Conservation (phyloP, 1,284 basidiomycete species). For the Ustilago tritici region DNA sequence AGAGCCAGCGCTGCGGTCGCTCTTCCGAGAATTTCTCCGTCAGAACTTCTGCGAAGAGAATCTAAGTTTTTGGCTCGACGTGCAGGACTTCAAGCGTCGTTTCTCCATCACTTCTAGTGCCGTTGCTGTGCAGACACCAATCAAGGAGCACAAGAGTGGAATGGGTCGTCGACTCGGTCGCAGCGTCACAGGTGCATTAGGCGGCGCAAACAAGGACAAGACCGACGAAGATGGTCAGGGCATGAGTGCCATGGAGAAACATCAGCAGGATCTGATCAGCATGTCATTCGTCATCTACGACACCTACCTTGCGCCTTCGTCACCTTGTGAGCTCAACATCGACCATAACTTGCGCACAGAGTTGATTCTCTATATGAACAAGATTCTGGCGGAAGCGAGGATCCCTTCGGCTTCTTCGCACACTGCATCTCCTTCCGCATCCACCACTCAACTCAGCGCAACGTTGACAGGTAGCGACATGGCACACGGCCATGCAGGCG, state of each 20-base stretch:
- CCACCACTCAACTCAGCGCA: slow-evolving; percentile 33
- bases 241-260: slow-evolving; percentile 84
- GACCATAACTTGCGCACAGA: slow-evolving; percentile 96
- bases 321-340: slow-evolving; percentile 95
- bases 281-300: slow-evolving; percentile 94
- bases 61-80: slow-evolving; percentile 94
- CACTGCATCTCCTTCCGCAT: slow-evolving; percentile 27
- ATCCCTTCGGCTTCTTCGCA: slow-evolving; percentile 15
- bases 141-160: slow-evolving; percentile 31
- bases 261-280: slow-evolving; percentile 93
- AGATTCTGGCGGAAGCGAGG: slow-evolving; percentile 57
- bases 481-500: slow-evolving; percentile 10
- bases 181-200: slow-evolving; percentile 62
- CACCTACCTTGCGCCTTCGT: slow-evolving; percentile 93
- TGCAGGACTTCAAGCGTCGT: slow-evolving; percentile 94
- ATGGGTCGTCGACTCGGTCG: slow-evolving; percentile 76
- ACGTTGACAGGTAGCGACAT: slow-evolving; percentile 23
- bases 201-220: slow-evolving; percentile 56
- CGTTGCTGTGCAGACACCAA: slow-evolving; percentile 74
- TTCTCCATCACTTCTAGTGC: slow-evolving; percentile 95
- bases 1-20: slow-evolving; percentile 85
- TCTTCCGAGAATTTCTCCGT: slow-evolving; percentile 94
- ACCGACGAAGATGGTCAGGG: slow-evolving; percentile 38
- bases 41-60: slow-evolving; percentile 99
- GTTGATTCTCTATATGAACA: slow-evolving; percentile 89